Percentiles rank a stretch among this genome's conserved stretches.
Evolutionary conservation across 225 moss, liverwort and hornwort species (phyloP).

Genomic region (Bryum argenteum): DNA sequence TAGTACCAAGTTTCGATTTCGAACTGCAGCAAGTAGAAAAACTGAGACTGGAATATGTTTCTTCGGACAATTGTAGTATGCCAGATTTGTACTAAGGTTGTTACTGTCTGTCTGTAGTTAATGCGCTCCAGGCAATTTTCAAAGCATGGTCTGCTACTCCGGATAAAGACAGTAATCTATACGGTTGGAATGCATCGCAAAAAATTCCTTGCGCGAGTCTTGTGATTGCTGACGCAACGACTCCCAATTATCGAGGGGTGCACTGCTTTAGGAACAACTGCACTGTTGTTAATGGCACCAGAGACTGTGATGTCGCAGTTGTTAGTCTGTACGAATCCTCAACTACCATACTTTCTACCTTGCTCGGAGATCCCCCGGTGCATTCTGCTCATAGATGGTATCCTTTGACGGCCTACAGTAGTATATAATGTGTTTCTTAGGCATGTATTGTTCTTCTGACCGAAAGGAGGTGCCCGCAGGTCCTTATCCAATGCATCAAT

Average conservation of each 20-base stretch:
- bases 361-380: too few relatives aligned
- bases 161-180: not conserved
- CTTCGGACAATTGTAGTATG: not conserved
- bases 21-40: too few relatives aligned
- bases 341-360: too few relatives aligned
- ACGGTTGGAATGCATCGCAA: not conserved
- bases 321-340: conserved; percentile 26
- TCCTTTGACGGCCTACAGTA: too few relatives aligned
- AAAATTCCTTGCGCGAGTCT: not conserved
- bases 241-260: conserved; percentile 14
- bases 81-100: not conserved
- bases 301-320: not conserved
- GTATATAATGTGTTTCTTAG: too few relatives aligned
- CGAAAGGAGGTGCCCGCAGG: not conserved
- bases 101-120: conserved; percentile 8
- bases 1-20: too few relatives aligned
- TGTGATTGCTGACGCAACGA: rapidly evolving
- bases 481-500: conserved; percentile 28
- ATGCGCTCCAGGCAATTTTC: not conserved
- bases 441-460: too few relatives aligned
- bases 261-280: conserved; percentile 8
- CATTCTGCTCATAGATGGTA: too few relatives aligned
- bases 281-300: too few relatives aligned
- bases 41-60: not conserved
- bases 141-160: not conserved